Evolutionary conservation across 2,329 filamentous ascomycete species (phyloP), one percentile per base, ranked within the genome.

Genomic region (Talaromyces rugulosus): DNA sequence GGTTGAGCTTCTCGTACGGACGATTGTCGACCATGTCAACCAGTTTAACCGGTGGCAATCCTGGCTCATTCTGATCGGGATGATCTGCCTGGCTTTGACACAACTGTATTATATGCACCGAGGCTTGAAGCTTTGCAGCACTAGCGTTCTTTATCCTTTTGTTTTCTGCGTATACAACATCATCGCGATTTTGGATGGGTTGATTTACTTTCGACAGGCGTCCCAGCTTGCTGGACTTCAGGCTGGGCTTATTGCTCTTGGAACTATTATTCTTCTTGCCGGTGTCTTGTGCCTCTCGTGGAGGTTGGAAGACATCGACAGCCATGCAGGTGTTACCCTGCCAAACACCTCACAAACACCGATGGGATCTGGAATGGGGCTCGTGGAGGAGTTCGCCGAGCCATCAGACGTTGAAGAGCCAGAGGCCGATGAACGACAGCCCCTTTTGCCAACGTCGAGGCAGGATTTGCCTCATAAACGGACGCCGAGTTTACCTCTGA

Each of bases 101-200:
- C 95, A 99, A 76, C 85, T 99, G 5, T 99, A 96, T 78, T 98
- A 96, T 76, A 86, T 99, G 64, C 95, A 99, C 73, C 87, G 91
- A 51, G 95, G 95, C 59, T 83, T 99, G 65, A 96, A 96, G 77
- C 84, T 99, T 58, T 92, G 96, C 75, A 97, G 93, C 60, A 98
- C 95, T 27, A 96, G 92, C 70, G 89, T 98, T 64, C 83, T 99
- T 67, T 99, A 99, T 76, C 95, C 95, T 5, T 88, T 98, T 69
- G 93, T 98, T 44, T 99, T 99, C 78, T 99, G 95, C 82, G 87
- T 98, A 66, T 99, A 98, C 83, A 99, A 99, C 82, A 96, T 99
- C 71, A 93, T 98, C 71, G 95, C 95, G 67, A 99, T 99, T 68
- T 82, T 98, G 68, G 95, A 99, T 77, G 95, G 95, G 34, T 83